Evolutionary conservation across 179 eudicot species (phyloP), one percentile per base, ranked within the genome.

Genomic region (Vitellaria paradoxa): DNA sequence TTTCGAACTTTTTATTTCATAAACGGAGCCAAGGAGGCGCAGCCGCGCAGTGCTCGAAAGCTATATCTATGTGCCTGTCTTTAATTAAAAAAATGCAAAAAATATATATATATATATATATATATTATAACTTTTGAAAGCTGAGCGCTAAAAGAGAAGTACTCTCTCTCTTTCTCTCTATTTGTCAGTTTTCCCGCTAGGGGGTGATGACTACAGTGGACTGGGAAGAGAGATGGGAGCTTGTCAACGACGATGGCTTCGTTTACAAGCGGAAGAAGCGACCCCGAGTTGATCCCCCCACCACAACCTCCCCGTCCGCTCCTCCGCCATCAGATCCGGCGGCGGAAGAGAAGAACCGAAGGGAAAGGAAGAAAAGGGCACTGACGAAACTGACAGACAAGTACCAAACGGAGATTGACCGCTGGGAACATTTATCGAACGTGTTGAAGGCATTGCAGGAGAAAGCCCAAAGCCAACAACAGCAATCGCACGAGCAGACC

Each of bases 341-440:
- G 37, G 81, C 61, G 21, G 89, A 85, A 52, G 77, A 65, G 78
- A 81, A 37, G 73, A 80, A 72, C 47, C 81, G 85, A 2, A 65
- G 70, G 55, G 72, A 69, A 5, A 37, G 87, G 81, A 85, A 75
- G 88, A 85, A 53, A 62, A 76, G 66, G 70, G 77, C 87, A 0
- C 80, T 87, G 3, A 14, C 76, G 30, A 87, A 84, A 63, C 73
- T 93, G 9, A 91, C 77, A 76, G 84, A 84, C 5, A 88, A 76
- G 85, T 91, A 91, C 63, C 61, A 65, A 46, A 79, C 45, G 7
- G 95, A 93, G 76, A 87, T 93, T 47, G 57, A 61, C 60, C 88
- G 73, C 6, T 92, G 98, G 97, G 95, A 89, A 69, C 83, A 73
- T 76, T 79, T 92, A 70, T 89, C 93, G 47, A 88, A 86, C 88